phyloP scores from a whole-genome alignment of 257 asterid species.

The Solanum virginianum region DNA sequence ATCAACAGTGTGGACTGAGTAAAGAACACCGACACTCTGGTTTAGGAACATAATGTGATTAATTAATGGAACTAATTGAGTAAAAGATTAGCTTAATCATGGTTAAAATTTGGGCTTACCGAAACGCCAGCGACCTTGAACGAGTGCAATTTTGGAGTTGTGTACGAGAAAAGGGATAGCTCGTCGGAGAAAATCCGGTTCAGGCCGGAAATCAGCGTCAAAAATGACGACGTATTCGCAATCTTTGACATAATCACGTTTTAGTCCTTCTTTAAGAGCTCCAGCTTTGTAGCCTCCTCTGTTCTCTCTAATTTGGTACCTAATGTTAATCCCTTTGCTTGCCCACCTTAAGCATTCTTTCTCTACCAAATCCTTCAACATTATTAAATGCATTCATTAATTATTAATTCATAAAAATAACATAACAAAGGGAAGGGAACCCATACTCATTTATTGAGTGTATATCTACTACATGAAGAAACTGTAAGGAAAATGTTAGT shows the following conservation, averaged over 20 bases:
- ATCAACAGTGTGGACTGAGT: not conserved
- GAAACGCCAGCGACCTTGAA: slow-evolving; percentile 93
- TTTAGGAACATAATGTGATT: not conserved
- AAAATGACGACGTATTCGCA: slow-evolving; percentile 83
- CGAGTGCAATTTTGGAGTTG: slow-evolving; percentile 67
- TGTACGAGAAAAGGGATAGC: slow-evolving; percentile 75
- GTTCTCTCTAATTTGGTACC: slow-evolving; percentile 65
- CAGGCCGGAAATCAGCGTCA: slow-evolving; percentile 95
- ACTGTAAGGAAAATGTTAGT: not conserved
- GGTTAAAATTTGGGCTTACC: slow-evolving; percentile 27
- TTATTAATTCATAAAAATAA: not conserved
- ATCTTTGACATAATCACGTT: slow-evolving; percentile 54
- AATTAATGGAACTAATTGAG: not conserved
- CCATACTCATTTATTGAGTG: not conserved
- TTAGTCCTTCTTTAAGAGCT: slow-evolving; percentile 89
- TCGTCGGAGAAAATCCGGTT: slow-evolving; percentile 78
- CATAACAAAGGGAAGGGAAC: not conserved
- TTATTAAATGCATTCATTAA: not conserved
- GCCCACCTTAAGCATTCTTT: slow-evolving; percentile 89
- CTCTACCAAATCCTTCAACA: slow-evolving; percentile 74
- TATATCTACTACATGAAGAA: not conserved
- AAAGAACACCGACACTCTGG: slow-evolving; percentile 43
- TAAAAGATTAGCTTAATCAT: not conserved
- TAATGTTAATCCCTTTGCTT: slow-evolving; percentile 66
- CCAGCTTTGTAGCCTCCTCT: slow-evolving; percentile 98